A percentile compares a stretch with the other conserved stretches of the same genome.
phyloP scores from a whole-genome alignment of 305 asterid genomes.

The Withania somnifera region DNA sequence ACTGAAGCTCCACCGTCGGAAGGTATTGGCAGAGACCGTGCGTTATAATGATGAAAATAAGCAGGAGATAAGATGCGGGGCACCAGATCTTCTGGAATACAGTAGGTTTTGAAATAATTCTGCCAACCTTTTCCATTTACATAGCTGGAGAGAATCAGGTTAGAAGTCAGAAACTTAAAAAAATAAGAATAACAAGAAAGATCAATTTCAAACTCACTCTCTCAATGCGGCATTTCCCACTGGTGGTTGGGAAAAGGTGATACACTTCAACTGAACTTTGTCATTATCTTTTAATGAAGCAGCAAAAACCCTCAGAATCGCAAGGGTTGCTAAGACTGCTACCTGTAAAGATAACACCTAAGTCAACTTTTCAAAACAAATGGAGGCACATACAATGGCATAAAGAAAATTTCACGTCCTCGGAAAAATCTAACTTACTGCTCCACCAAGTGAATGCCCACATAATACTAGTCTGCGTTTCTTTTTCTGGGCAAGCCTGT shows the following conservation, averaged over 20 bases:
- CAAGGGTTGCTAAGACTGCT: conserved; percentile 91
- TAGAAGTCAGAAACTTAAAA: conserved; percentile 8
- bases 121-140: conserved; percentile 94
- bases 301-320: conserved; percentile 79
- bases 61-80: conserved; percentile 98
- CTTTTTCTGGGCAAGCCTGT: conserved; percentile 94
- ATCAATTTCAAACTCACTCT: conserved; percentile 47
- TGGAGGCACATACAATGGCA: background rate
- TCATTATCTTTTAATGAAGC: conserved; percentile 74
- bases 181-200: background rate
- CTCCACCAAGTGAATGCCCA: conserved; percentile 99
- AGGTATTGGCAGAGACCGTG: conserved; percentile 26
- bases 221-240: conserved; percentile 95
- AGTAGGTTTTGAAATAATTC: conserved; percentile 73
- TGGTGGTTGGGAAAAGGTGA: conserved; percentile 99
- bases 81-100: conserved; percentile 98
- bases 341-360: conserved; percentile 40
- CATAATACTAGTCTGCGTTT: conserved; percentile 84
- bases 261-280: conserved; percentile 82
- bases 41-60: conserved; percentile 93
- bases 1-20: conserved; percentile 37
- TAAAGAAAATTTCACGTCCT: background rate
- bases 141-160: conserved; percentile 46
- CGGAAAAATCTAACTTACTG: conserved; percentile 41
- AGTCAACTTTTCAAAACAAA: background rate